Evolutionary conservation across 176 grass and related monocot genomes (phyloP), one percentile per base, ranked within the genome.

Genomic region (Ensete ventricosum): DNA sequence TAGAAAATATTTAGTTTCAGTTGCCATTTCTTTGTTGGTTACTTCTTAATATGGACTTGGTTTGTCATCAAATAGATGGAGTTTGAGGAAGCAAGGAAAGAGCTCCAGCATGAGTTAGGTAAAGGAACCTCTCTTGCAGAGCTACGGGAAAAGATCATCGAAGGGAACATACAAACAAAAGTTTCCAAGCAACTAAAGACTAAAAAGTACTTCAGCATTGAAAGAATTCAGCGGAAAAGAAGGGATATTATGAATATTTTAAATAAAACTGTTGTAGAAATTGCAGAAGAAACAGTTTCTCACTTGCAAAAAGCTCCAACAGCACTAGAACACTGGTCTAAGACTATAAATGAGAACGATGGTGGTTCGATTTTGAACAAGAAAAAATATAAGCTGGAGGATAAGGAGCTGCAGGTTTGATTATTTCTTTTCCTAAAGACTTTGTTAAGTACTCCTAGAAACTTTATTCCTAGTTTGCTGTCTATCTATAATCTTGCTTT

Each of bases 21-120:
- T 6, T 6, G 34, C 34, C 5, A 43, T 58, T 21, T 62, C 11
- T 71, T 51, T 16, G 8, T 11, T 23, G 0, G 19, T n/a, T 20
- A n/a, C 48, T 26, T 75, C 26, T 55, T 26, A 55, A 19, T 75
- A 16, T 75, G 26, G 34, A 75, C 25, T 25, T 79, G 64, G 51
- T 76, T 83, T 83, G 54, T 24, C 65, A 64, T 87, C 79, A 81
- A 27, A 62, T 67, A 96, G 93, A 69, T 86, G 34, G 93, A 96
- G 51, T 86, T 96, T 80, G 89, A 88, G 81, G 89, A 92, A 81
- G 89, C 93, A 76, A 89, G 87, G 72, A 90, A 86, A 77, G 89
- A 96, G 13, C 77, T 96, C 58, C 84, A 96, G 67, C 66, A 83
- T 82, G 89, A 96, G 80, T 25, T 96, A 85, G 73, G 86, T 52